Percentiles rank a stretch among this genome's conserved stretches.
Conservation (phyloP, 2,329 filamentous ascomycete genomes). For the Colletotrichum australisinense region DNA sequence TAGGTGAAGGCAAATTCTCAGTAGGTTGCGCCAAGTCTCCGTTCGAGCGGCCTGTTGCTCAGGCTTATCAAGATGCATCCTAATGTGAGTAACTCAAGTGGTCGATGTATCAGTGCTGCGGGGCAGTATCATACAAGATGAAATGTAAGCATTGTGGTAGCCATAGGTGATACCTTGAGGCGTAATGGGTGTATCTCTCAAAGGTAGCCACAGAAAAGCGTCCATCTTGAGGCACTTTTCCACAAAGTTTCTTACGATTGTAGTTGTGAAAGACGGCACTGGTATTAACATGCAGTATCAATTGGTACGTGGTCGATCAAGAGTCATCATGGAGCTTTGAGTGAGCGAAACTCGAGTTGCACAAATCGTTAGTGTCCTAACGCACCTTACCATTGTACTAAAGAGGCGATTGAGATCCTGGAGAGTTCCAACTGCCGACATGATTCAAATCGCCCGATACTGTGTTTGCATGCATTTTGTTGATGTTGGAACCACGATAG, state of each 20-base stretch:
- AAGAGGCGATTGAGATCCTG: neutral
- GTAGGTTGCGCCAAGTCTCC: too few species aligned
- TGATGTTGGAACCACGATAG: neutral
- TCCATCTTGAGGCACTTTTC: neutral
- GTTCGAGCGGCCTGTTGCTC: neutral
- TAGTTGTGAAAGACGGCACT: neutral
- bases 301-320: neutral
- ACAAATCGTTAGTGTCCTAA: neutral
- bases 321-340: neutral
- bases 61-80: neutral
- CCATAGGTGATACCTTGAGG: neutral
- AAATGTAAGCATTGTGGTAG: neutral
- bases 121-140: neutral
- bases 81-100: neutral
- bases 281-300: too few species aligned
- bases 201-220: neutral
- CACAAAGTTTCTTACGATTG: neutral
- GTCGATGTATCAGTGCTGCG: neutral
- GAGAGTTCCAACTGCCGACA: neutral
- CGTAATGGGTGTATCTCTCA: neutral
- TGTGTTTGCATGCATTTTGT: neutral
- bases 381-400: neutral
- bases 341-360: neutral
- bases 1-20: too few species aligned
- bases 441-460: neutral